Conservation (phyloP, 108 stramenopile species). For the Cylindrotheca closterium region DNA sequence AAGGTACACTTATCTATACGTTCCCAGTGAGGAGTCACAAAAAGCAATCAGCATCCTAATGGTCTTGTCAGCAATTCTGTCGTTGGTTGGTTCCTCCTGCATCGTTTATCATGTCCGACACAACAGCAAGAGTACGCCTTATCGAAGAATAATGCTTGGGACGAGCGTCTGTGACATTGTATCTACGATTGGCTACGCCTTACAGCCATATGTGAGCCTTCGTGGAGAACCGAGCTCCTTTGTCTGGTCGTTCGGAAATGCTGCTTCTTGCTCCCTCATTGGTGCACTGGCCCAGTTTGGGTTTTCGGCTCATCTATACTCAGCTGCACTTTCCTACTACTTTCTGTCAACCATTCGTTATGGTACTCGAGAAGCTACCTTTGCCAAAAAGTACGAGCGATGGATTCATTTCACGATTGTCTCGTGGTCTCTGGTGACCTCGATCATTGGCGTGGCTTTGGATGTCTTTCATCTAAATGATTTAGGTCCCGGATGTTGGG, state of each 20-base stretch:
- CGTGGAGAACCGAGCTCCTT: neutral
- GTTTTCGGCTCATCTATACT: slow-evolving; percentile 11
- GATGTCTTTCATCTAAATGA: slow-evolving; percentile 2
- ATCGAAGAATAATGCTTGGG: slow-evolving; percentile 22
- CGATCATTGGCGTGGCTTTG: neutral
- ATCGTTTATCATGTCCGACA: slow-evolving; percentile 10
- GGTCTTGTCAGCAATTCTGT: slow-evolving; percentile 1
- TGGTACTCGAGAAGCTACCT: slow-evolving; percentile 2
- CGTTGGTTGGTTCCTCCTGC: slow-evolving; percentile 1
- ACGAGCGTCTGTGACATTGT: slow-evolving; percentile 18
- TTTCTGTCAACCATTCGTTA: slow-evolving; percentile 25
- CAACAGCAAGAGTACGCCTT: slow-evolving; percentile 1
- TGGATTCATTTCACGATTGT: slow-evolving; percentile 4
- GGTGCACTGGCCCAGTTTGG: neutral
- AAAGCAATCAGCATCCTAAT: neutral
- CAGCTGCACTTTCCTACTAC: slow-evolving; percentile 20
- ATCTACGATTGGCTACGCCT: neutral
- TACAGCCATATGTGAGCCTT: slow-evolving; percentile 8
- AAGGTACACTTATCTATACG: no score
- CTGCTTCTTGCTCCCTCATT: neutral
- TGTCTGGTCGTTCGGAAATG: neutral
- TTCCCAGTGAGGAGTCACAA: neutral
- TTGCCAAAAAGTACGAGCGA: slow-evolving; percentile 11
- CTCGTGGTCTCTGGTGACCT: slow-evolving; percentile 3
- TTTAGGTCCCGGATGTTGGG: slow-evolving; percentile 4